Base-by-base conservation (phyloP, 495 filamentous ascomycete species). In the Penicillium angulare region DNA sequence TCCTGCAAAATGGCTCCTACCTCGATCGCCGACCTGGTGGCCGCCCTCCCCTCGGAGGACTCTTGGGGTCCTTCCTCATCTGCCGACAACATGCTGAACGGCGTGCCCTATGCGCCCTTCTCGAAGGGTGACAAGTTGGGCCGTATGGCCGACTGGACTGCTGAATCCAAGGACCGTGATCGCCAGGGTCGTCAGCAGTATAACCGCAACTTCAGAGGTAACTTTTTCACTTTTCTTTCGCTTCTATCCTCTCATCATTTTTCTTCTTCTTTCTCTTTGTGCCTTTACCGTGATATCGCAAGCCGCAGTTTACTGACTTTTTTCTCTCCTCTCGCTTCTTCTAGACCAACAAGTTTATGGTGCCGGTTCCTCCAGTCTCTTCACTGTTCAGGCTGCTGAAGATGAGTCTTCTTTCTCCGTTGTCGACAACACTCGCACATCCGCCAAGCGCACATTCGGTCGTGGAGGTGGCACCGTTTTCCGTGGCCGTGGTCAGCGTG, bases 51-150 rank as follows among this genome's bases (percentile, higher is more conserved):
- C 23, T 65, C 76, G 52, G 84, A 82, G 55, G 88, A 88, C 59
- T 71, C 77, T 57, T 98, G 93, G 93, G 93, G 93, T 27, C 93
- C 93, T 47, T 72, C 88, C 46, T 80, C 84, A 44, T 83, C 89
- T 21, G 80, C 72, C 52, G 90, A 96, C 60, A 93, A 90, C 47
- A 92, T 86, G 47, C 78, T 98, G 50, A 83, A 92, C 61, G 93
- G 95, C 64, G 91, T 97, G 26, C 93, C 93, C 3, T 98, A 96
- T 58, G 92, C 92, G 41, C 92, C 95, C 38, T 98, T 91, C 76
- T 96, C 91, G 52, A 98, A 98, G 77, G 90, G 90, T 59, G 93
- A 98, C 78, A 98, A 97, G 79, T 77, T 98, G 22, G 93, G 95
- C 46, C 90, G 93, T 57, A 98, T 98, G 93, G 93, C 93, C 16